Evolutionary conservation across 2,329 filamentous ascomycete genomes (phyloP).

Genomic region (Incumbomyces lentus): DNA sequence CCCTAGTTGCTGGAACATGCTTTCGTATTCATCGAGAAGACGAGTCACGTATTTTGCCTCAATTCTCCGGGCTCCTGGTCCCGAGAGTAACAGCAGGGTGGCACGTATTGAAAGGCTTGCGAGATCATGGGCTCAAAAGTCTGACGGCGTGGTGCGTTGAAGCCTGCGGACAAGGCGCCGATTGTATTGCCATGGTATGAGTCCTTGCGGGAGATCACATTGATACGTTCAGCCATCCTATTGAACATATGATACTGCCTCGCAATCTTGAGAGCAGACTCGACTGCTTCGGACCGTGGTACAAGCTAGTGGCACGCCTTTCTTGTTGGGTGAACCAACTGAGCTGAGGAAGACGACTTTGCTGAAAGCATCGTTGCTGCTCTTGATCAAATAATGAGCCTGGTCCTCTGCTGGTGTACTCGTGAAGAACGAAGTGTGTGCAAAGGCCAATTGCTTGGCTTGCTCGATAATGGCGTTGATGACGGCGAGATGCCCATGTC

Average conservation of each 20-base stretch:
- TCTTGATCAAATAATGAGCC: conserved; percentile 37
- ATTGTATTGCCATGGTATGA: conserved; percentile 43
- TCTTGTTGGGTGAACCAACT: neutral
- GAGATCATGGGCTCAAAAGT: conserved; percentile 24
- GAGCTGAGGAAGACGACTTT: conserved; percentile 49
- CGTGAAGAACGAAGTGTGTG: conserved; percentile 35
- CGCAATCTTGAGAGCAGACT: conserved; percentile 39
- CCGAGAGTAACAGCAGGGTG: conserved; percentile 23
- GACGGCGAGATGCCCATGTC: conserved; percentile 35
- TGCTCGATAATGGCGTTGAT: conserved; percentile 33
- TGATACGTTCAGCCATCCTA: conserved; percentile 25
- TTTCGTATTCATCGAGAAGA: conserved; percentile 37
- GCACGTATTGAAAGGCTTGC: conserved; percentile 14
- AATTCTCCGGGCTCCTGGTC: conserved; percentile 25
- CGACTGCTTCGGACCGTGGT: conserved; percentile 43
- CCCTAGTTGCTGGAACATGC: conserved; percentile 36
- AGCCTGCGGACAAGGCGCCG: conserved; percentile 33
- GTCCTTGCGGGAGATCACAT: conserved; percentile 36
- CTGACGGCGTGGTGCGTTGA: conserved; percentile 23
- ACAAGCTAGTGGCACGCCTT: neutral
- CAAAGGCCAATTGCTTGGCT: conserved; percentile 34
- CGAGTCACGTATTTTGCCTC: conserved; percentile 31
- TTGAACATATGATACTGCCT: conserved; percentile 38
- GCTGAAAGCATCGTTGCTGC: conserved; percentile 42
- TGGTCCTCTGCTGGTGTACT: conserved; percentile 32